A percentile compares a stretch with the other conserved stretches of the same genome.
These are phyloP conservation scores for Claviceps arundinis DNA, from an alignment of 2,329 filamentous ascomycete species.

Conservation along the genomic window DNA sequence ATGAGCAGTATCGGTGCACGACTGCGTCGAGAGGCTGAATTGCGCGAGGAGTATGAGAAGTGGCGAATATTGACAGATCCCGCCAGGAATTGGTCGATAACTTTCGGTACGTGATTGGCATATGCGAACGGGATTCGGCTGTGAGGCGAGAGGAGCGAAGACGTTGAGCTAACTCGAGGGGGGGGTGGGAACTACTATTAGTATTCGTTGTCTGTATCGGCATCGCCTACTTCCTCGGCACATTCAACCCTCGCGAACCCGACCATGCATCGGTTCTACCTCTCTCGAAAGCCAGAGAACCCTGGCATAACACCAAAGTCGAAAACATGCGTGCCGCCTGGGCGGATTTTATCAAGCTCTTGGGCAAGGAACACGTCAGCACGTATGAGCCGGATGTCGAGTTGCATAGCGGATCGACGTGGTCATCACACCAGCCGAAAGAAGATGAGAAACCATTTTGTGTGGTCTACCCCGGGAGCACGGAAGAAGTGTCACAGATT, in stretches of 20 bases:
- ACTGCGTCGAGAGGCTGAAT: slow-evolving; percentile 39
- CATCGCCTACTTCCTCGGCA: slow-evolving; percentile 46
- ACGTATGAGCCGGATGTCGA: slow-evolving; percentile 42
- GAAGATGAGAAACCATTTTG: slow-evolving; percentile 45
- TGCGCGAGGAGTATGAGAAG: slow-evolving; percentile 36
- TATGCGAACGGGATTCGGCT: not conserved
- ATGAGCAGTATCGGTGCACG: slow-evolving; percentile 44
- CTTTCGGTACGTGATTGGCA: slow-evolving; percentile 32
- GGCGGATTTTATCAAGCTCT: slow-evolving; percentile 52
- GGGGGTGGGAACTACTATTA: slow-evolving; percentile 18
- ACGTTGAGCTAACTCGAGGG: slow-evolving; percentile 3
- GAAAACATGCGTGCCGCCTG: slow-evolving; percentile 56
- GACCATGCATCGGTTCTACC: slow-evolving; percentile 46
- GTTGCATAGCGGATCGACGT: slow-evolving; percentile 45
- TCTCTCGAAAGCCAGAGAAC: slow-evolving; percentile 35
- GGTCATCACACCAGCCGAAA: slow-evolving; percentile 44
- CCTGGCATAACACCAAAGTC: slow-evolving; percentile 43
- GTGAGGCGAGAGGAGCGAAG: not conserved
- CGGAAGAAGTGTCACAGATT: slow-evolving; percentile 71
- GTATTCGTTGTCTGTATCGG: slow-evolving; percentile 39
- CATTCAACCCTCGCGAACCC: slow-evolving; percentile 35
- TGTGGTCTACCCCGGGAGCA: slow-evolving; percentile 63
- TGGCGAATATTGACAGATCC: slow-evolving; percentile 27
- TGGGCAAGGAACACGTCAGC: slow-evolving; percentile 52
- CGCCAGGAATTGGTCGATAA: slow-evolving; percentile 35